A percentile compares a stretch with the other conserved stretches of the same genome.
Evolutionary conservation across 805 yeast species (phyloP).

Genomic region (Nakazawaea molendinolei): DNA sequence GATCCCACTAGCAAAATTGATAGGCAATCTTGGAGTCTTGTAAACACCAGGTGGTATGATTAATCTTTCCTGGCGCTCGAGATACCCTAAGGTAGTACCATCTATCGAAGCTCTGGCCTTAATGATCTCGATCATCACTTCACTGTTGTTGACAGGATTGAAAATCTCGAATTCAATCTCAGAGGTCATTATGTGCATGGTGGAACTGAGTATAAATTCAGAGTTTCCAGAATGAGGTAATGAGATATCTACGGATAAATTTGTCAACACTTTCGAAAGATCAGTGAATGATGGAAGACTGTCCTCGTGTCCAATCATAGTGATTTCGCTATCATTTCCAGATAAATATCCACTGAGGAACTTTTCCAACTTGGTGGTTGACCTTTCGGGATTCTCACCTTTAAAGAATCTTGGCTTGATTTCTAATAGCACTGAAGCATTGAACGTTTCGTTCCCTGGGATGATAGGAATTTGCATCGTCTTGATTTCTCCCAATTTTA

Average conservation of each 20-base stretch:
- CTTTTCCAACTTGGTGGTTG: constrained; percentile 22
- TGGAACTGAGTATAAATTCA: constrained; percentile 42
- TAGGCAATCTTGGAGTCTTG: constrained; percentile 43
- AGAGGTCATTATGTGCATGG: constrained; percentile 48
- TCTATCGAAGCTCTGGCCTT: constrained; percentile 44
- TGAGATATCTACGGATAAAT: constrained; percentile 21
- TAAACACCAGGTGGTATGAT: constrained; percentile 46
- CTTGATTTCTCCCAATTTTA: constrained; percentile 26
- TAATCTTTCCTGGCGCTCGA: constrained; percentile 33
- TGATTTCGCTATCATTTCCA: constrained; percentile 26
- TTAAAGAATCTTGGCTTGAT: constrained; percentile 15
- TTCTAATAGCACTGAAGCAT: constrained; percentile 18
- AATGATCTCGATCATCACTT: constrained; percentile 32
- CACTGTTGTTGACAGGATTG: constrained; percentile 48
- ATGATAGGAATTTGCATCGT: constrained; percentile 20
- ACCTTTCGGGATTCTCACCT: constrained; percentile 15
- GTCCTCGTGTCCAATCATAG: constrained; percentile 22
- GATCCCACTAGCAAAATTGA: constrained; percentile 37
- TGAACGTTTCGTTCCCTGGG: constrained; percentile 14
- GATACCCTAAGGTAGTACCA: constrained; percentile 38
- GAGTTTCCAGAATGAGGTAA: constrained; percentile 18
- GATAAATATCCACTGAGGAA: constrained; percentile 34
- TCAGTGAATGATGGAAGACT: constrained; percentile 18
- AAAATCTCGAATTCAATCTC: constrained; percentile 46
- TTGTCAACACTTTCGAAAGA: constrained; percentile 20